phyloP scores from a whole-genome alignment of 345 rosid species.

The Cardamine chenopodiifolia region DNA sequence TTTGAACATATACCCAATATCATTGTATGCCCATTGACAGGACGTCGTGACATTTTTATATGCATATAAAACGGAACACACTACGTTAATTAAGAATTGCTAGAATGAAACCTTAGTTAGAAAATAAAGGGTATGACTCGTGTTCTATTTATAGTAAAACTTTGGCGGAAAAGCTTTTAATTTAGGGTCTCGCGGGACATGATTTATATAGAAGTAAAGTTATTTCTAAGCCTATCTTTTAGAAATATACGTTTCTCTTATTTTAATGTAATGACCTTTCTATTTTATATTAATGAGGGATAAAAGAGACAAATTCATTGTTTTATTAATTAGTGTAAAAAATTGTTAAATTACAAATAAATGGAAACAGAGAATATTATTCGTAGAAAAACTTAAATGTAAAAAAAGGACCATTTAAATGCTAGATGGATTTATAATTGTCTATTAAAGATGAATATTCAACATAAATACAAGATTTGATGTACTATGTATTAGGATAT shows the following conservation, averaged over 20 bases:
- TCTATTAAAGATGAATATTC: not conserved
- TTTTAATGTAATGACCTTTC: no score
- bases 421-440: not conserved
- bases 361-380: no score
- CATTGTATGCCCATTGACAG: slow-evolving; percentile 32
- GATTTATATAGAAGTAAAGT: not conserved
- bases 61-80: not conserved
- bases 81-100: not conserved
- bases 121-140: not conserved
- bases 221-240: not conserved
- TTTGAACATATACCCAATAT: slow-evolving; percentile 13
- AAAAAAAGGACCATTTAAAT: not conserved
- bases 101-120: not conserved
- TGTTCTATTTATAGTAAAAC: not conserved
- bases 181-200: not conserved
- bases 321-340: no score
- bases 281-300: no score
- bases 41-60: slow-evolving; percentile 19
- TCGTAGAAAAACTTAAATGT: not conserved
- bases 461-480: not conserved
- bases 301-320: no score
- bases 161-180: not conserved
- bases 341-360: no score
- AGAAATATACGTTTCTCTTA: no score
- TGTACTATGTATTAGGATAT: not conserved